Evolutionary conservation across 805 yeast species (phyloP), one percentile per base, ranked within the genome.

Genomic region (Nakazawaea ishiwadae): DNA sequence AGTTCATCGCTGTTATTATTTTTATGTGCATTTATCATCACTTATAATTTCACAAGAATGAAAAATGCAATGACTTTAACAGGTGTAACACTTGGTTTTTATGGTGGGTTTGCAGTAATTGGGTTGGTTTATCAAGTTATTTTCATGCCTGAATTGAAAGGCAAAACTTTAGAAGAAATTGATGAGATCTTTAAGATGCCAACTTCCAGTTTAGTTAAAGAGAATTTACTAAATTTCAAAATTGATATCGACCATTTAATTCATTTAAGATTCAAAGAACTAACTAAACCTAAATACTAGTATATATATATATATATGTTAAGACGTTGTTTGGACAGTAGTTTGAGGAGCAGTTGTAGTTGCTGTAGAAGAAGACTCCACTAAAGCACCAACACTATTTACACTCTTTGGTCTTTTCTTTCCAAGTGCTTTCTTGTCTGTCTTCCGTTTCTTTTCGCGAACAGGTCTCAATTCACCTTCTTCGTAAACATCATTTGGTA

Each of bases 401-500:
- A 20, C 42, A 36, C 44, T 39, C 46, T 51, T 59, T 31, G 53
- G 46, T 42, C 56, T 57, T 46, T 62, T 65, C 50, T 63, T 60
- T 4, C 56, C 55, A n/a, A 44, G 50, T 11, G 41, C 45, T 12
- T 39, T 49, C 44, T 66, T 66, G 24, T 60, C 66, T 5, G 59
- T 57, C 58, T 77, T 80, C 44, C 79, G 56, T 44, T 68, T 68
- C 31, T 60, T 58, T 29, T 75, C 71, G 54, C 80, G 83, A 4
- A 65, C 62, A 0, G 97, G 96, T 44, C 95, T 73, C 18, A 48
- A 53, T 53, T 91, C 97, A n/a, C 77, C 90, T 48, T 81, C 89
- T 11, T 60, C 78, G 52, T 83, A 91, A 5, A 90, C 96, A 51
- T 81, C 87, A 52, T 79, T 77, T 5, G 97, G 97, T 26, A 93